Evolutionary conservation across 140 eudicot genomes (phyloP).

Genomic region (Stevia rebaudiana): DNA sequence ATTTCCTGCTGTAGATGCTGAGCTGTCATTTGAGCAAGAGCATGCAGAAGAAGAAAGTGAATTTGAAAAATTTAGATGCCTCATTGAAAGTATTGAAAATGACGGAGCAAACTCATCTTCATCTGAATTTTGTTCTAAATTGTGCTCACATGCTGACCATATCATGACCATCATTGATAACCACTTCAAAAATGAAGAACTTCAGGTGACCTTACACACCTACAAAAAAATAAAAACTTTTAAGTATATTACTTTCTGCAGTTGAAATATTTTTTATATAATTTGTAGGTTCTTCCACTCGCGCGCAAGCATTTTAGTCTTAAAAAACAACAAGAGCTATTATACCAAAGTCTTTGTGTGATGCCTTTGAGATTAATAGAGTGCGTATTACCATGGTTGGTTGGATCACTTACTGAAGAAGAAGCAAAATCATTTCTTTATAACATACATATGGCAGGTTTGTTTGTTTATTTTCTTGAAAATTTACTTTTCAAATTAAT

Average conservation of each 20-base stretch:
- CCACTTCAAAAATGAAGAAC: conserved; percentile 84
- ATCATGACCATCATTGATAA: conserved; percentile 77
- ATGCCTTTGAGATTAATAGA: conserved; percentile 96
- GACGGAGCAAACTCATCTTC: conserved; percentile 82
- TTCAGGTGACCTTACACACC: conserved; percentile 47
- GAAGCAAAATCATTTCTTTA: conserved; percentile 76
- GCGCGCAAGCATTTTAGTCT: conserved; percentile 75
- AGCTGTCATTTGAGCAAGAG: conserved; percentile 78
- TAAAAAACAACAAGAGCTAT: conserved; percentile 65
- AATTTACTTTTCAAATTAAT: not conserved
- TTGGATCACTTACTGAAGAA: conserved; percentile 75
- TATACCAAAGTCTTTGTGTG: conserved; percentile 88
- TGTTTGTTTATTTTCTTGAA: conserved; percentile 1
- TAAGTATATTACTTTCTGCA: not conserved
- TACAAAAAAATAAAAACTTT: not conserved
- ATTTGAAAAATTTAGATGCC: conserved; percentile 71
- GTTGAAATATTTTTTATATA: not conserved
- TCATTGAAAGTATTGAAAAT: conserved; percentile 71
- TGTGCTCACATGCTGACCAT: conserved; percentile 91
- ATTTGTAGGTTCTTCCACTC: conserved; percentile 84
- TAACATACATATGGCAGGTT: conserved; percentile 98
- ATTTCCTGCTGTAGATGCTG: conserved; percentile 95
- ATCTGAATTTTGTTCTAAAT: conserved; percentile 66
- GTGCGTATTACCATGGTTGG: conserved; percentile 97
- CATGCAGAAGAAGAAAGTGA: conserved; percentile 96